Conservation (phyloP, 805 yeast genomes). For the Wickerhamomyces bovis region DNA sequence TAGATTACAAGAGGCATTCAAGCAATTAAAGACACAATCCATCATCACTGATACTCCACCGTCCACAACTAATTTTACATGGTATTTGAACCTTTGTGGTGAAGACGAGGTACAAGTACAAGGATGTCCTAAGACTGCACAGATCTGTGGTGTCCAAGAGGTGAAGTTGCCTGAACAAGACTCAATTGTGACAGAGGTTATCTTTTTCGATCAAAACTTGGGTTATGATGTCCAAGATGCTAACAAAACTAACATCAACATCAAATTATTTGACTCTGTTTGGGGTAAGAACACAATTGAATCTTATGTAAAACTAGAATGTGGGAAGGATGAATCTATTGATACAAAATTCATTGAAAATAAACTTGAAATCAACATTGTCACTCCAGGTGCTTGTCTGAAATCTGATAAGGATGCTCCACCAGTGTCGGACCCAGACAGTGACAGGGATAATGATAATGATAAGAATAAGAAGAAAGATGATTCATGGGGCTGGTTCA, state of each 20-base stretch:
- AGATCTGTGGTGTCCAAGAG: conserved; percentile 69
- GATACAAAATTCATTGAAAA: conserved; percentile 20
- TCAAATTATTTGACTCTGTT: conserved; percentile 43
- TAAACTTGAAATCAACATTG: conserved; percentile 29
- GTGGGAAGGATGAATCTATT: conserved; percentile 34
- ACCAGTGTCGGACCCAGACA: conserved; percentile 16
- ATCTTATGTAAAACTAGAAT: conserved; percentile 42
- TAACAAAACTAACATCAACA: conserved; percentile 27
- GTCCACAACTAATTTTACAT: conserved; percentile 48
- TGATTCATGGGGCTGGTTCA: conserved; percentile 69
- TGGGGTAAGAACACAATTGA: conserved; percentile 65
- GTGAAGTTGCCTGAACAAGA: conserved; percentile 45
- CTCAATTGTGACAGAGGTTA: conserved; percentile 50
- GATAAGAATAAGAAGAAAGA: conserved; percentile 26
- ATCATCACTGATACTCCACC: conserved; percentile 68
- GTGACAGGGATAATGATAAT: conserved; percentile 21
- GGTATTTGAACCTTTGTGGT: conserved; percentile 73
- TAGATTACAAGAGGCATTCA: conserved; percentile 26
- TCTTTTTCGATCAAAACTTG: conserved; percentile 46
- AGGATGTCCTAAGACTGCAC: conserved; percentile 65
- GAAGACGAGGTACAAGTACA: conserved; percentile 27
- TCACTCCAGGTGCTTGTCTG: conserved; percentile 37
- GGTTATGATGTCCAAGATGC: conserved; percentile 26
- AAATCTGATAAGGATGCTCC: conserved; percentile 25
- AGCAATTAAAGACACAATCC: conserved; percentile 42